Evolutionary conservation across 176 grass and related monocot genomes (phyloP).

Genomic region (Cenchrus fungigraminus): DNA sequence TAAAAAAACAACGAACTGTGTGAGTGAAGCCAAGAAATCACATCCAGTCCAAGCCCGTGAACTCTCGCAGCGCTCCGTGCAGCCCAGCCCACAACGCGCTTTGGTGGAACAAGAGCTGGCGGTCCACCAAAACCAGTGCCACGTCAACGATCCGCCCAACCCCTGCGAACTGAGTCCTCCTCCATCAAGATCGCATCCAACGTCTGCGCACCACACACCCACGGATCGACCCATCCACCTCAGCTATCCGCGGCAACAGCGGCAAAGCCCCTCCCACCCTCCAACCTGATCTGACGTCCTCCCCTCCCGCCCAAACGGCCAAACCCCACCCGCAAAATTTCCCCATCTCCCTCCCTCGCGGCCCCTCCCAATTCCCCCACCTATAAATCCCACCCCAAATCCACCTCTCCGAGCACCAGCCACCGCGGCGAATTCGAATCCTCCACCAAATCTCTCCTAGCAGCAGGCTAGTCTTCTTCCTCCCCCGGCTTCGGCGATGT

Average conservation of each 20-base stretch:
- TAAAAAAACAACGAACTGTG: too few relatives aligned
- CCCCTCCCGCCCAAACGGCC: background rate
- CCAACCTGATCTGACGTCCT: background rate
- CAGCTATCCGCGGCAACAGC: background rate
- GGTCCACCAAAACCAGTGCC: background rate
- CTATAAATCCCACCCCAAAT: slow-evolving; percentile 42
- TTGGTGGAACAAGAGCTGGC: background rate
- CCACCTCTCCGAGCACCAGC: background rate
- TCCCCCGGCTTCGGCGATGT: slow-evolving; percentile 61
- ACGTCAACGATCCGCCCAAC: slow-evolving; percentile 49
- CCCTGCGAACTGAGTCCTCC: background rate
- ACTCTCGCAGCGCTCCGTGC: too few relatives aligned
- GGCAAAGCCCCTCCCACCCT: background rate
- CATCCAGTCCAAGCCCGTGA: too few relatives aligned
- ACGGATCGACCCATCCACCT: slow-evolving; percentile 23
- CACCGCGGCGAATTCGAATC: background rate
- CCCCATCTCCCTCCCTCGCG: slow-evolving; percentile 9
- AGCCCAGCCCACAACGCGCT: background rate
- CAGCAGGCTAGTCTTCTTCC: slow-evolving; percentile 14
- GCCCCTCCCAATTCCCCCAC: slow-evolving; percentile 11
- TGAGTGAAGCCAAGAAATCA: too few relatives aligned
- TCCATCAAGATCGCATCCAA: slow-evolving; percentile 39
- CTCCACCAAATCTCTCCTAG: background rate
- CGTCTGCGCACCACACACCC: background rate
- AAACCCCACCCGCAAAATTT: background rate